Evolutionary conservation across 2,329 filamentous ascomycete genomes (phyloP).

Genomic region (Proliferodiscus dingleyae): DNA sequence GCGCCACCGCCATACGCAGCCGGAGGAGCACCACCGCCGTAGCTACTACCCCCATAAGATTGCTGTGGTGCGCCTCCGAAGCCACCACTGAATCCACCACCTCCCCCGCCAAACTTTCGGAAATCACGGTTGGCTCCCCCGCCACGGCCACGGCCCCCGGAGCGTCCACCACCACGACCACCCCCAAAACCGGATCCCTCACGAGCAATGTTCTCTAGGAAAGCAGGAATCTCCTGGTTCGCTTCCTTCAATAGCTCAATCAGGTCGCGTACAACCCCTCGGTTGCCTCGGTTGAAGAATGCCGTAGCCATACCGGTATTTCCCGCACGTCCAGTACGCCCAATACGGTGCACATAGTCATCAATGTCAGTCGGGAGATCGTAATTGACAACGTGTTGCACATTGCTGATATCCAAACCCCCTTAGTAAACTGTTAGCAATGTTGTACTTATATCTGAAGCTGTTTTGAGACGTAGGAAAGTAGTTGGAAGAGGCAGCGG

Average conservation of each 20-base stretch:
- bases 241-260: slow-evolving; percentile 98
- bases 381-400: slow-evolving; percentile 98
- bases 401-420: slow-evolving; percentile 77
- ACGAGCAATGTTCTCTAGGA: slow-evolving; percentile 95
- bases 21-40: slow-evolving; percentile 47
- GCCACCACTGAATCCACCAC: slow-evolving; percentile 41
- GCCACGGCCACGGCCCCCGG: slow-evolving; percentile 66
- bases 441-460: slow-evolving; percentile 2
- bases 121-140: slow-evolving; percentile 76
- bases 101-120: slow-evolving; percentile 68
- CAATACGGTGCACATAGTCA: slow-evolving; percentile 98
- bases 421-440: slow-evolving; percentile 1
- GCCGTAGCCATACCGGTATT: slow-evolving; percentile 98
- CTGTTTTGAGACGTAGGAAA: slow-evolving; percentile 3
- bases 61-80: slow-evolving; percentile 39
- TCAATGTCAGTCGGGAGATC: slow-evolving; percentile 98
- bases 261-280: slow-evolving; percentile 92
- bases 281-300: slow-evolving; percentile 99
- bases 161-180: slow-evolving; percentile 58
- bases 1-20: slow-evolving; percentile 49
- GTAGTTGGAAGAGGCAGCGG: slow-evolving; percentile 3
- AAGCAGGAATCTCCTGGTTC: slow-evolving; percentile 90
- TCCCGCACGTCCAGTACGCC: slow-evolving; percentile 98
- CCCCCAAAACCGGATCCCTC: slow-evolving; percentile 78
- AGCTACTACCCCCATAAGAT: slow-evolving; percentile 43